Conservation (phyloP, 176 grass and related monocot species). For the Triticum aestivum region IWGSC_CS_RefSeq_v2.1 NC_057805.1:106973825-106974324, state of each 20-base stretch:
- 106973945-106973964: conserved; percentile 68
- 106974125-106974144: not conserved
- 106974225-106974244: conserved; percentile 3
- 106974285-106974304: not conserved
- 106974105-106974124: not conserved
- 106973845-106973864: conserved; percentile 56
- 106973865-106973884: conserved; percentile 54
- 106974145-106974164: conserved; percentile 78
- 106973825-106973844: conserved; percentile 26
- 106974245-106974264: conserved; percentile 8
- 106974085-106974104: not conserved
- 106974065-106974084: conserved; percentile 2
- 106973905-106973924: conserved; percentile 52
- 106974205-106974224: conserved; percentile 62
- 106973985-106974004: conserved; percentile 61
- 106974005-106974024: conserved; percentile 90
- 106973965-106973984: conserved; percentile 67
- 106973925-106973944: conserved; percentile 56
- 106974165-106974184: conserved; percentile 60
- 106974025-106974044: conserved; percentile 68
- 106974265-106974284: not conserved
- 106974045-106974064: conserved; percentile 39
- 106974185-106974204: conserved; percentile 77
- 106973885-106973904: conserved; percentile 37
- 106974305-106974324: conserved; percentile 15